Conservation (phyloP, 2,329 filamentous ascomycete species). For the Cordyceps fumosorosea region DNA sequence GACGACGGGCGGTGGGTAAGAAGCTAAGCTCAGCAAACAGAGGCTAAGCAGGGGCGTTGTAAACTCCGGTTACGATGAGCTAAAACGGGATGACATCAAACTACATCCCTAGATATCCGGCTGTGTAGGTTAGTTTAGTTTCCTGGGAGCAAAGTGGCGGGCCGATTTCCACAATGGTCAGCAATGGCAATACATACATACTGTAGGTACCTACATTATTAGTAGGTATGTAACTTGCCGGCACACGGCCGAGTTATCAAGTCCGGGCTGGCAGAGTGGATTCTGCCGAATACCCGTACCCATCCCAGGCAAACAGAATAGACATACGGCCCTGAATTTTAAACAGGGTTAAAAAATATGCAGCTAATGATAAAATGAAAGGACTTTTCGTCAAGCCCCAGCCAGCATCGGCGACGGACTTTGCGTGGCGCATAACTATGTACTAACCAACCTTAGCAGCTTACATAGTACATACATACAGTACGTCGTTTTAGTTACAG, state of each 20-base stretch:
- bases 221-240: background rate
- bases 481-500: too few relatives aligned
- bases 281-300: background rate
- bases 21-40: background rate
- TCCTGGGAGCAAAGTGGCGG: too few relatives aligned
- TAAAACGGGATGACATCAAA: background rate
- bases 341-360: too few relatives aligned
- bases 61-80: background rate
- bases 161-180: background rate
- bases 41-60: background rate
- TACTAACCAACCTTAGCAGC: too few relatives aligned
- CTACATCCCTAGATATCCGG: too few relatives aligned
- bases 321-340: too few relatives aligned
- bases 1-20: background rate
- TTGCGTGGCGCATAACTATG: background rate
- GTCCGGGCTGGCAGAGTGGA: background rate
- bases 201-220: too few relatives aligned
- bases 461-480: too few relatives aligned
- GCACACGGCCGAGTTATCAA: background rate
- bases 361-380: background rate
- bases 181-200: background rate
- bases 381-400: background rate
- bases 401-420: background rate
- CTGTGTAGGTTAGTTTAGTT: too few relatives aligned
- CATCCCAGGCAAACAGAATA: background rate